Base-by-base conservation (phyloP, 2,329 filamentous ascomycete species). In the Rosellinia necatrix region DNA sequence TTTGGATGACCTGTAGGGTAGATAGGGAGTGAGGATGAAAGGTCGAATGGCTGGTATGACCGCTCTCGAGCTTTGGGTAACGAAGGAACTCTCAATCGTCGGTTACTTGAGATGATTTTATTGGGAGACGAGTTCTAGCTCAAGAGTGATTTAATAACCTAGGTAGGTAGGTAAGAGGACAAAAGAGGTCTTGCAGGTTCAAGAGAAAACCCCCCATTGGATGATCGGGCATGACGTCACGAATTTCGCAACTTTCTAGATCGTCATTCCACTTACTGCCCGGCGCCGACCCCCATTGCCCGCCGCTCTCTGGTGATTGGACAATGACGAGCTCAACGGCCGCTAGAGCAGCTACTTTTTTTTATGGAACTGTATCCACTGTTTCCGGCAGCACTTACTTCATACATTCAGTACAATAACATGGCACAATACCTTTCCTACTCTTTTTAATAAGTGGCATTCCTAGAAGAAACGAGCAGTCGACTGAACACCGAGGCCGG, bases 171-270 rank as follows among this genome's bases (percentile, higher is more conserved):
- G n/a, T n/a, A n/a, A n/a, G n/a, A n/a, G 25, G 7, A 41, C 30
- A 41, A 37, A 48, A 49, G 46, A 40, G 46, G 3, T 13, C 38
- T 42, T 35, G 13, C 53, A 25, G 7, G 27, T 38, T 27, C 10
- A 37, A 46, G 35, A 51, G 42, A 21, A n/a, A n/a, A 21, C 9
- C 17, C 15, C 6, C 29, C 27, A 35, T 48, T 51, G 41, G 25
- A 5, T 12, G 25, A 35, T 40, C n/a, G 29, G 10, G 47, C 44
- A 56, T 61, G 59, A 61, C 59, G 59, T 61, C 59, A 61, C 59
- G 2, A 15, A 48, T 22, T n/a, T 48, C 40, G 50, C 55, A 49
- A 49, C 50, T 44, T 53, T 17, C 30, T 6, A 13, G 38, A 34
- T 49, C 12, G 13, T 15, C 30, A 49, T 49, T 10, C n/a, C 44